Evolutionary conservation across 805 yeast genomes (phyloP).

Genomic region (Blastobotrys americana): DNA sequence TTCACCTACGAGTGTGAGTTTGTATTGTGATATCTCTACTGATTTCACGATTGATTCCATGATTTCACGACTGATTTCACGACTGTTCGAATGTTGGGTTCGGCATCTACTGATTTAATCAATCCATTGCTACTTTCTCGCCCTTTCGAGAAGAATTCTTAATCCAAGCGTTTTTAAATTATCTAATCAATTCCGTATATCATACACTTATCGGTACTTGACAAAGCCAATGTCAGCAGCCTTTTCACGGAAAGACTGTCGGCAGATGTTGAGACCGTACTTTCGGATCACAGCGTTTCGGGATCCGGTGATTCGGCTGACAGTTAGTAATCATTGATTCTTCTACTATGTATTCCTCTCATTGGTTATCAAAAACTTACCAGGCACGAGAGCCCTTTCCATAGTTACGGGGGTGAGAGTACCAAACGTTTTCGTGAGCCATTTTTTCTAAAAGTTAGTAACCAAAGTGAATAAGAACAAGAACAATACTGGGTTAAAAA

Average conservation of each 20-base stretch:
- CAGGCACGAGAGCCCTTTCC: constrained; percentile 99
- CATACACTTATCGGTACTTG: constrained; percentile 79
- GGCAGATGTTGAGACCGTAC: constrained; percentile 98
- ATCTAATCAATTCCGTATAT: too few relatives aligned
- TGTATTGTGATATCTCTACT: too few relatives aligned
- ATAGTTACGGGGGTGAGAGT: constrained; percentile 99
- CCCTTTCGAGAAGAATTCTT: too few relatives aligned
- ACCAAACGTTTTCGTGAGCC: constrained; percentile 99
- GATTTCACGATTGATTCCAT: too few relatives aligned
- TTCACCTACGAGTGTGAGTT: too few relatives aligned
- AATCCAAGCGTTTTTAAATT: too few relatives aligned
- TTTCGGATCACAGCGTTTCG: constrained; percentile 99
- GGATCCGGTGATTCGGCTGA: constrained; percentile 88
- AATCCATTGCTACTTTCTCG: too few relatives aligned
- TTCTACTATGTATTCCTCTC: not conserved
- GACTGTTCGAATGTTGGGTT: too few relatives aligned
- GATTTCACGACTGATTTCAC: too few relatives aligned
- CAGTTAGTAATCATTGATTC: not conserved
- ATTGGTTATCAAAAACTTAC: constrained; percentile 18
- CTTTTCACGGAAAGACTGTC: constrained; percentile 99
- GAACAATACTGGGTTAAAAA: too few relatives aligned
- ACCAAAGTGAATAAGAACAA: too few relatives aligned
- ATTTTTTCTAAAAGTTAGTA: constrained; percentile 44
- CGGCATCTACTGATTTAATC: too few relatives aligned
- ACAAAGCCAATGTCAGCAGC: constrained; percentile 98